Evolutionary conservation across 2,329 filamentous ascomycete species (phyloP).

Genomic region (Colletotrichum siamense): DNA sequence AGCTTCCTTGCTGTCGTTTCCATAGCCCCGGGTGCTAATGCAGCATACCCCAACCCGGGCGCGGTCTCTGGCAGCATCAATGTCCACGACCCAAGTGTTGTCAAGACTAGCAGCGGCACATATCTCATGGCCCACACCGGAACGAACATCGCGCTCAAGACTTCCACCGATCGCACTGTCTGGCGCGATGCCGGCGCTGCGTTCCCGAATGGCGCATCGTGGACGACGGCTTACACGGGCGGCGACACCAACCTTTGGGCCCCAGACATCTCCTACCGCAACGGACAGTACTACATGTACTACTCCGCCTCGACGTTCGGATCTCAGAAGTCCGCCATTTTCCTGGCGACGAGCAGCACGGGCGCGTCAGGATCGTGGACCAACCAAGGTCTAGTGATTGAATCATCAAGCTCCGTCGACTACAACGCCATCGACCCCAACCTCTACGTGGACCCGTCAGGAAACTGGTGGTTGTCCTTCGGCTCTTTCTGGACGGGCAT

Average conservation of each 20-base stretch:
- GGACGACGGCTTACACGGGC: conserved; percentile 34
- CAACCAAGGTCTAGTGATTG: conserved; percentile 32
- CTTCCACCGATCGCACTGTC: conserved; percentile 34
- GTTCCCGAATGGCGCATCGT: conserved; percentile 35
- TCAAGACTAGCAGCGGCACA: conserved; percentile 31
- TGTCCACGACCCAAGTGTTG: conserved; percentile 34
- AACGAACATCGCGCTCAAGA: conserved; percentile 33
- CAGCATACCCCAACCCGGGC: conserved; percentile 26
- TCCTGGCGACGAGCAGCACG: conserved; percentile 33
- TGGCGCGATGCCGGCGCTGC: conserved; percentile 33
- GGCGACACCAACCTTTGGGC: conserved; percentile 47
- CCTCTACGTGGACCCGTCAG: conserved; percentile 30
- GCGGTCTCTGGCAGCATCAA: conserved; percentile 28
- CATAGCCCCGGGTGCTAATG: conserved; percentile 1
- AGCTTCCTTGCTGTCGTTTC: conserved; percentile 27
- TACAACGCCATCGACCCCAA: conserved; percentile 37
- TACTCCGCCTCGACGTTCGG: conserved; percentile 37
- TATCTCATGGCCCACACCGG: conserved; percentile 33
- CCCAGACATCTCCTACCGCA: conserved; percentile 54
- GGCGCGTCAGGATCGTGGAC: conserved; percentile 34
- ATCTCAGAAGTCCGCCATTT: conserved; percentile 31
- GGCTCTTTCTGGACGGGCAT: conserved; percentile 37
- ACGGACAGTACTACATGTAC: conserved; percentile 36
- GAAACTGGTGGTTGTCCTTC: conserved; percentile 36
- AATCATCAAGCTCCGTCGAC: conserved; percentile 24